Base-by-base conservation (phyloP, 176 grass and related monocot species). In the Alopecurus myosuroides region DNA sequence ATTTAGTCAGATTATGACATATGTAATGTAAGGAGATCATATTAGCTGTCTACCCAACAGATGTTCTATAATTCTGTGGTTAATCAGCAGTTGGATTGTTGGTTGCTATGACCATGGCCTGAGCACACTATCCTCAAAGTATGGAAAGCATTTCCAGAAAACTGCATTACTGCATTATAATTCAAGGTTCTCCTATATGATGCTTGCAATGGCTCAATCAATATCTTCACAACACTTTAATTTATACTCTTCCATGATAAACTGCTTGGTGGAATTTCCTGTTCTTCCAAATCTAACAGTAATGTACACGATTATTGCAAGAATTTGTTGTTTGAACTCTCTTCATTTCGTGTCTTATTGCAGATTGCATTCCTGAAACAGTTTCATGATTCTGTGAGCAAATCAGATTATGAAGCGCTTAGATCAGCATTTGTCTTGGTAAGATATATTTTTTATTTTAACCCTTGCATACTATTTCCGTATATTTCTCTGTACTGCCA, bases 331-430 rank as follows among this genome's bases (percentile, higher is more conserved):
- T 80, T 84, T 84, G 45, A 35, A 45, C 37, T 80, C 33, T 60
- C 3, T 68, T 83, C 0, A 0, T 70, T 65, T 83, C 45, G 5
- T 61, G 26, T 81, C 62, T 82, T 45, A 65, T 86, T 95, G 82
- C 84, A 99, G 97, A 88, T 91, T 76, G 73, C 92, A 39, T 97
- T 99, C 75, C 34, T 86, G 44, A 99, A 89, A 76, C 97, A 99
- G 66, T 99, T 99, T 86, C 77, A 89, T 68, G 73, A 87, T 56
- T 97, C 97, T 28, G 94, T 99, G 42, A 91, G 83, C 85, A 97
- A 89, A 94, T 94, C 84, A 58, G 97, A 99, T 82, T 97, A 94
- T 89, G 82, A 29, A 90, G 88, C 86, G 5, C 84, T 99, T 77
- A 84, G 94, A 91, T 91, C 86, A 86, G 97, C 91, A 48, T 99